Conservation (phyloP, 2,329 filamentous ascomycete species). For the Botrytis porri region DNA sequence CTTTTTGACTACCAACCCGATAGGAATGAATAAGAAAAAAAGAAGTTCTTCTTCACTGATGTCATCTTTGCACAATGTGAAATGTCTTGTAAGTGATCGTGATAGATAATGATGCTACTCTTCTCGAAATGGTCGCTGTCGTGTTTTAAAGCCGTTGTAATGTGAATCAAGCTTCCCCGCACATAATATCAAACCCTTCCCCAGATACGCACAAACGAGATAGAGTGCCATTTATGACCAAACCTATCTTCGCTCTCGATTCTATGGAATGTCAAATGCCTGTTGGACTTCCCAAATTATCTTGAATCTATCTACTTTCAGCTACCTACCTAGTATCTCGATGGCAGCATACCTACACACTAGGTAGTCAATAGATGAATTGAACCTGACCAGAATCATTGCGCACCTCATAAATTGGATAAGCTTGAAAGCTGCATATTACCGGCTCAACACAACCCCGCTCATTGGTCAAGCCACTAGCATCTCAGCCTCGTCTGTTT, state of each 20-base stretch:
- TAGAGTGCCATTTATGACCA: neutral
- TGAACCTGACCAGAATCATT: neutral
- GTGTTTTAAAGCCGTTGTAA: neutral
- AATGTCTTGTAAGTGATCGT: neutral
- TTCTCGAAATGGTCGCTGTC: neutral
- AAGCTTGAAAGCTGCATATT: neutral
- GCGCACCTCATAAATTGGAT: neutral
- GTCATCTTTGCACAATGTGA: neutral
- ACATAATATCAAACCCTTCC: neutral
- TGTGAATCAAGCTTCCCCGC: neutral
- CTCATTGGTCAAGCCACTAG: neutral
- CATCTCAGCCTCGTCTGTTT: slow-evolving; percentile 8
- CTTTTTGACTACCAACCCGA: slow-evolving; percentile 32
- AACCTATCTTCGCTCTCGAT: neutral
- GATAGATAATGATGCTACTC: too few species aligned
- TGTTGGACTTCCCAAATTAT: neutral
- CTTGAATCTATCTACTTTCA: neutral
- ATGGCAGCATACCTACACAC: neutral
- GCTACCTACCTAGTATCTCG: neutral
- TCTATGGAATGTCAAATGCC: neutral
- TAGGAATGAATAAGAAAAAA: slow-evolving; percentile 33
- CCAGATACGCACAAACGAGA: neutral
- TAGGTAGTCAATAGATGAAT: too few species aligned
- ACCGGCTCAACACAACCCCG: neutral
- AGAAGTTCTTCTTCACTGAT: slow-evolving; percentile 33